Evolutionary conservation across 2,329 filamentous ascomycete genomes (phyloP).

Genomic region (Furcasterigmium sp.): DNA sequence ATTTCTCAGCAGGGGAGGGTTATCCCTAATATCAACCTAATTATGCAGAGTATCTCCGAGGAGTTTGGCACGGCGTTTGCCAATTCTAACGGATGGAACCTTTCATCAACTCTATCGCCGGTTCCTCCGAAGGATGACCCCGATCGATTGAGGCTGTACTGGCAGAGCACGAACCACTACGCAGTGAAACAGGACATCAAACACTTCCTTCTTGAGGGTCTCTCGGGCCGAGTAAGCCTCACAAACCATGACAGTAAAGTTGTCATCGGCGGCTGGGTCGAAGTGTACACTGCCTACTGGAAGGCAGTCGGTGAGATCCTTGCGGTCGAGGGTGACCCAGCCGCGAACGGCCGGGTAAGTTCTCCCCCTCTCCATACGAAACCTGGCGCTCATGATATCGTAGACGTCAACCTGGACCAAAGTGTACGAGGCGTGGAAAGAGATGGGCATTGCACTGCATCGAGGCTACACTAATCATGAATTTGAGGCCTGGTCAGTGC

Average conservation of each 20-base stretch:
- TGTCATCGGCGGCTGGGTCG: slow-evolving; percentile 68
- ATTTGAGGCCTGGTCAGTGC: slow-evolving; percentile 88
- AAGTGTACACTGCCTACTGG: slow-evolving; percentile 82
- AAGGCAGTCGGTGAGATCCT: slow-evolving; percentile 72
- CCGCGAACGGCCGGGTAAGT: slow-evolving; percentile 22
- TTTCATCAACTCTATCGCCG: slow-evolving; percentile 73
- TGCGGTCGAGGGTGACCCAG: slow-evolving; percentile 50
- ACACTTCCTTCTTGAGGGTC: slow-evolving; percentile 57
- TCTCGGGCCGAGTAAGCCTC: slow-evolving; percentile 32
- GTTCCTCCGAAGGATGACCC: slow-evolving; percentile 57
- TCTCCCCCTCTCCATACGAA: neutral
- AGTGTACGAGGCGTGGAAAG: slow-evolving; percentile 86
- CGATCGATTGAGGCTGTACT: slow-evolving; percentile 63
- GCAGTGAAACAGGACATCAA: slow-evolving; percentile 66
- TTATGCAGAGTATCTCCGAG: slow-evolving; percentile 69
- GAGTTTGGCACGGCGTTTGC: slow-evolving; percentile 68
- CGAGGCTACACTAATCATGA: slow-evolving; percentile 72
- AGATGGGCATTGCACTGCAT: slow-evolving; percentile 70
- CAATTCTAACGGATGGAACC: slow-evolving; percentile 60
- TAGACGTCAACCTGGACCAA: slow-evolving; percentile 62
- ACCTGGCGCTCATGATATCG: neutral
- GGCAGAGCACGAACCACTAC: slow-evolving; percentile 62
- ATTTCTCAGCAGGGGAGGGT: too few species aligned
- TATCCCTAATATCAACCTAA: too few species aligned
- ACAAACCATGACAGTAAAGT: slow-evolving; percentile 27